Percentiles rank a stretch among this genome's conserved stretches.
phyloP scores from a whole-genome alignment of 2,329 filamentous ascomycete species.

The Aureobasidium subglaciale region DNA sequence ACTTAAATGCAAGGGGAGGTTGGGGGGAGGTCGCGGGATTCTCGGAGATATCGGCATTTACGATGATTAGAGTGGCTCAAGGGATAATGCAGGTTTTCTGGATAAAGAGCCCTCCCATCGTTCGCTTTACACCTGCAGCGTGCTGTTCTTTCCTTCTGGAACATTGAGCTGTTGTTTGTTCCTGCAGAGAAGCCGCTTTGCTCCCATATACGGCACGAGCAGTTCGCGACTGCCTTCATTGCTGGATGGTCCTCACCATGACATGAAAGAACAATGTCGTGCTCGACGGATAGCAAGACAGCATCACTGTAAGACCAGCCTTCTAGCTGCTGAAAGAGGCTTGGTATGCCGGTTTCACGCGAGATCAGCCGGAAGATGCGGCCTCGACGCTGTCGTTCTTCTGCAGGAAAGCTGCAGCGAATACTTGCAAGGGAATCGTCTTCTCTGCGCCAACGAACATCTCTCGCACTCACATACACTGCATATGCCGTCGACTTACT shows the following conservation, averaged over 20 bases:
- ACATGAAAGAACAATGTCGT: too few relatives aligned
- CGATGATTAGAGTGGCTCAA: not conserved
- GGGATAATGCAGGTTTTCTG: not conserved
- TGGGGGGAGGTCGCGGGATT: not conserved
- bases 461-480: not conserved
- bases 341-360: slow-evolving; percentile 27
- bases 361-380: slow-evolving; percentile 24
- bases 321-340: slow-evolving; percentile 20
- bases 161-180: not conserved
- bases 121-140: not conserved
- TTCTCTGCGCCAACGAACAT: not conserved
- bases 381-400: slow-evolving; percentile 21
- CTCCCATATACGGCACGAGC: not conserved
- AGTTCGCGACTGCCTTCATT: too few relatives aligned
- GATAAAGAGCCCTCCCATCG: not conserved
- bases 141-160: slow-evolving; percentile 23
- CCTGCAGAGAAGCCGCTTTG: not conserved
- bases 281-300: slow-evolving; percentile 18
- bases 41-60: not conserved
- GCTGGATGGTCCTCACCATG: too few relatives aligned
- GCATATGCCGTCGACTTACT: not conserved
- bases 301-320: slow-evolving; percentile 24
- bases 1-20: not conserved
- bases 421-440: not conserved
- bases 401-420: not conserved